Percentiles rank a stretch among this genome's conserved stretches.
phyloP scores from a whole-genome alignment of 768 basidiomycete genomes.

The Paxillus ammoniavirescens region DNA sequence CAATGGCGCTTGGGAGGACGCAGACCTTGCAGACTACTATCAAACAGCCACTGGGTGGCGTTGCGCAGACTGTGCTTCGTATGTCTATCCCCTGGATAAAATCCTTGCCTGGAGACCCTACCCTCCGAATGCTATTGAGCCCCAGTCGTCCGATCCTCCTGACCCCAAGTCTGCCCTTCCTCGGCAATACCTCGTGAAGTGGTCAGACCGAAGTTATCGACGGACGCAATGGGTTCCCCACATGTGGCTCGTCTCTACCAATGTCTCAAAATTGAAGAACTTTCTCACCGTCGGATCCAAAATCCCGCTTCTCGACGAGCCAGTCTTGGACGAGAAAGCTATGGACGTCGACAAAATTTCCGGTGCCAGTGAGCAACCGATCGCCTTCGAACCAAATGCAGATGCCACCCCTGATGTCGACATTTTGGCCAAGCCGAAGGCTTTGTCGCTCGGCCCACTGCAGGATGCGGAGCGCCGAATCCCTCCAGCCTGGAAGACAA shows the following conservation, averaged over 20 bases:
- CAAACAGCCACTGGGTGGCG: constrained; percentile 56
- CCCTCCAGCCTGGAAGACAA: constrained; percentile 78
- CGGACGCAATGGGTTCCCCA: constrained; percentile 89
- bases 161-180: constrained; percentile 64
- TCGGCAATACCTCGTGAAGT: constrained; percentile 94
- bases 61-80: constrained; percentile 79
- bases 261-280: constrained; percentile 65
- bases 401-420: constrained; percentile 36
- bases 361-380: constrained; percentile 16
- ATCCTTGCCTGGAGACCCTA: constrained; percentile 92
- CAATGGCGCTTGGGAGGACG: constrained; percentile 31
- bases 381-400: constrained; percentile 42
- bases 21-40: constrained; percentile 60
- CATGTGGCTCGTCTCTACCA: constrained; percentile 79
- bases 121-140: constrained; percentile 62
- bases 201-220: constrained; percentile 76
- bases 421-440: constrained; percentile 27
- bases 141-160: constrained; percentile 39
- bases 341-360: constrained; percentile 30
- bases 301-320: constrained; percentile 59
- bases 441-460: constrained; percentile 37
- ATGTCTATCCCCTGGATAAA: constrained; percentile 67
- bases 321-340: constrained; percentile 27
- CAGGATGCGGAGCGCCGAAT: constrained; percentile 74
- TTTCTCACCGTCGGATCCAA: constrained; percentile 71